phyloP scores from a whole-genome alignment of 1,284 basidiomycete genomes.

The Marasmius fiardii region DNA sequence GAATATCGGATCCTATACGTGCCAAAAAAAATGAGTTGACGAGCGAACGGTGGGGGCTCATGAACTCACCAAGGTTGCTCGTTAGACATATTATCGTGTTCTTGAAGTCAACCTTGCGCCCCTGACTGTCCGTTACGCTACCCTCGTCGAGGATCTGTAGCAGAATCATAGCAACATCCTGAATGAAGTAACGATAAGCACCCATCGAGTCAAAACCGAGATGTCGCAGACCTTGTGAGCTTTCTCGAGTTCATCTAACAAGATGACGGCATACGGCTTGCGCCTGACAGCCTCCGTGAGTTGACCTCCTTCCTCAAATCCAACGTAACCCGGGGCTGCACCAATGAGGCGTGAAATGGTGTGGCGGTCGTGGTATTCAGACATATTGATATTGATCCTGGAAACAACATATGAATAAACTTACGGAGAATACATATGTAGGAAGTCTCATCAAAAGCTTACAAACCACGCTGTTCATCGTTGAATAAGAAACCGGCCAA shows the following conservation, averaged over 20 bases:
- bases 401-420: not conserved
- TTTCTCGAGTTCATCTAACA: conserved; percentile 90
- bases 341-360: conserved; percentile 89
- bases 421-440: not conserved
- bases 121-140: conserved; percentile 81
- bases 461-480: conserved; percentile 83
- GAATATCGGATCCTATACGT: conserved; percentile 61
- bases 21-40: not conserved
- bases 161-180: conserved; percentile 88
- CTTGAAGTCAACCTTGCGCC: conserved; percentile 79
- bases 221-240: conserved; percentile 64
- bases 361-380: conserved; percentile 89
- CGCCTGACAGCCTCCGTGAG: conserved; percentile 86
- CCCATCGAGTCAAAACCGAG: not conserved
- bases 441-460: conserved; percentile 23
- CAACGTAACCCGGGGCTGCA: conserved; percentile 90
- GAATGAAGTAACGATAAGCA: conserved; percentile 1
- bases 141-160: conserved; percentile 94
- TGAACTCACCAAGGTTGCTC: conserved; percentile 45
- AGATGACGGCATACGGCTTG: conserved; percentile 77
- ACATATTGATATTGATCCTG: conserved; percentile 91
- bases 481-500: conserved; percentile 86
- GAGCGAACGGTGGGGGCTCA: not conserved
- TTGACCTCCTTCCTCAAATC: conserved; percentile 91
- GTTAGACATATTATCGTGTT: conserved; percentile 81